Evolutionary conservation across 108 stramenopile genomes (phyloP), one percentile per base, ranked within the genome.

Genomic region (Skeletonema marinoi): DNA sequence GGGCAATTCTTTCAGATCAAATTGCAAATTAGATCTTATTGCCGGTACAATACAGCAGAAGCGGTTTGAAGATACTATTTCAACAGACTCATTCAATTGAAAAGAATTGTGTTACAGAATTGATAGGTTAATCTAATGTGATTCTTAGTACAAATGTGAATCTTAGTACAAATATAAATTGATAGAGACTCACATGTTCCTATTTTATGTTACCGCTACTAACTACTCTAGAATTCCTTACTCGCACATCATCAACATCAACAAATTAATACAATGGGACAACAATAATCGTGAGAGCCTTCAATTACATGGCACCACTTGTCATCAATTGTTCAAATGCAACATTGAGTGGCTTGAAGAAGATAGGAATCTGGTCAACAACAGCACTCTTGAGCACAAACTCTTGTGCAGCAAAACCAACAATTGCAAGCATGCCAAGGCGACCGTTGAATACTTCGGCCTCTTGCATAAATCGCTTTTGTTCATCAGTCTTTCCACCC

Each of bases 371-470:
- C 44, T 83, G 77, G 68, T 93, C 59, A 17, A 93, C 81, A 16
- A 93, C 90, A 16, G 80, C 85, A 32, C 48, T 77, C 1, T 82
- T 54, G 0, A 71, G 58, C 13, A 82, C 78, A 50, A 72, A 85
- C 68, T 93, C 92, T 83, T 91, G 87, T 10, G 86, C 56, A 3
- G 90, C 92, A 76, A 90, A 93, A 0, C 79, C 83, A 10, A 83
- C 83, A 67, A 93, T 89, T 17, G 90, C 92, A 7, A 93, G 25
- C 92, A 93, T 93, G 58, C 90, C 90, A 36, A 93, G 68, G 11
- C 94, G 88, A 32, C 94, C 94, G 71, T 94, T 88, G 65, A 88
- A 88, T 54, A 90, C 42, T 65, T 94, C 93, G 4, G 88, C 77
- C 71, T 83, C 75, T 67, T 82, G 60, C 82, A 90, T 78, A 31